phyloP scores from a whole-genome alignment of 129 eudicot genomes.

The Artemisia tridentata region DNA sequence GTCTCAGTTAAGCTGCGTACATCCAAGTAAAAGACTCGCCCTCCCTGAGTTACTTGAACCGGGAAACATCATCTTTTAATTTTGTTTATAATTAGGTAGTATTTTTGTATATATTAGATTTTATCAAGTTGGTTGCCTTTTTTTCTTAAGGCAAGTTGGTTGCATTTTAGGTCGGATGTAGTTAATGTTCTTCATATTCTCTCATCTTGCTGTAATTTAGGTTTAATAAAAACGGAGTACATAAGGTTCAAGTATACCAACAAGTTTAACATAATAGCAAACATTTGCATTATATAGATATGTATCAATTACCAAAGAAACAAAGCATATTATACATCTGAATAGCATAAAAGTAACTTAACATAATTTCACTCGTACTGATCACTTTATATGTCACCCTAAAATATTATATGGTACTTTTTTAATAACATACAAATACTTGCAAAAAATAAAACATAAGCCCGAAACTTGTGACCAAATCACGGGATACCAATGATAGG shows the following conservation, averaged over 20 bases:
- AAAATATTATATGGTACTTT: too few relatives aligned
- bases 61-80: too few relatives aligned
- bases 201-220: too few relatives aligned
- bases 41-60: too few relatives aligned
- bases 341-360: constrained; percentile 12
- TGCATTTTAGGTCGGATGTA: too few relatives aligned
- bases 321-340: constrained; percentile 18
- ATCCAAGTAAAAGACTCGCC: neutral
- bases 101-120: too few relatives aligned
- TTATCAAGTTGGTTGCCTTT: too few relatives aligned
- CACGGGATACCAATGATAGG: constrained; percentile 91
- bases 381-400: neutral
- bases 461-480: constrained; percentile 2
- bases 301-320: neutral
- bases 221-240: too few relatives aligned
- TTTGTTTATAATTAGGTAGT: too few relatives aligned
- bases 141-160: too few relatives aligned
- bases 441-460: constrained; percentile 1
- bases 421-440: neutral
- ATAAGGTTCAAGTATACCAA: too few relatives aligned
- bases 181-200: too few relatives aligned
- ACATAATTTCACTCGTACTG: constrained; percentile 9
- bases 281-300: neutral
- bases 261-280: neutral
- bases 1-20: neutral